phyloP scores from a whole-genome alignment of 2,329 filamentous ascomycete genomes.

The Geosmithia flava region DNA sequence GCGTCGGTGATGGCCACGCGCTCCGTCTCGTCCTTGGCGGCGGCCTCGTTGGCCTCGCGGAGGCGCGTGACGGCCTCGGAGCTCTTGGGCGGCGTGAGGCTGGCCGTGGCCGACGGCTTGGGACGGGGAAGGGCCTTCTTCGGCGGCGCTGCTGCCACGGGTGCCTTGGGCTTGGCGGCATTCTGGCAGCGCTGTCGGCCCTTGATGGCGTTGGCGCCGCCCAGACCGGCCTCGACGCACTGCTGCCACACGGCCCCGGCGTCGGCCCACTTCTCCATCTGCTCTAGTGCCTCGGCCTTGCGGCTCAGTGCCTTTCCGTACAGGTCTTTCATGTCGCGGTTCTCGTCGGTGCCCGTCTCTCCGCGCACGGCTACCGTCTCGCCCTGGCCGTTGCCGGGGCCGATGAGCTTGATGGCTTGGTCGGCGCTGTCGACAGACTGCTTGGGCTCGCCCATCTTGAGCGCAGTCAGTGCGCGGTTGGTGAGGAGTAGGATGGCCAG shows the following conservation, averaged over 20 bases:
- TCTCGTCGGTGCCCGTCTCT: constrained; percentile 41
- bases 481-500: constrained; percentile 79
- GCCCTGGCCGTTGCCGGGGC: constrained; percentile 61
- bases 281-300: constrained; percentile 90
- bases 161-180: constrained; percentile 58
- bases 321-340: constrained; percentile 82
- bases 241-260: constrained; percentile 69
- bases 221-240: constrained; percentile 74
- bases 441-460: constrained; percentile 89
- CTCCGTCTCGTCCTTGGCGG: constrained; percentile 80
- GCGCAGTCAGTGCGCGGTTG: constrained; percentile 78
- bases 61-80: constrained; percentile 73
- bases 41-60: constrained; percentile 72
- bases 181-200: constrained; percentile 85
- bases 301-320: constrained; percentile 88
- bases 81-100: constrained; percentile 29
- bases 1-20: constrained; percentile 80
- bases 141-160: constrained; percentile 9
- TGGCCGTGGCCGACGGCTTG: constrained; percentile 24
- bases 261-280: constrained; percentile 88
- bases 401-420: constrained; percentile 67
- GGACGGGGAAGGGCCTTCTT: constrained; percentile 33
- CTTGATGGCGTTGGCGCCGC: constrained; percentile 72
- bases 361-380: constrained; percentile 63
- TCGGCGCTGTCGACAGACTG: constrained; percentile 78